A percentile compares a stretch with the other conserved stretches of the same genome.
Conservation (phyloP, 306 rosid species). For the Notholithocarpus densiflorus region DNA sequence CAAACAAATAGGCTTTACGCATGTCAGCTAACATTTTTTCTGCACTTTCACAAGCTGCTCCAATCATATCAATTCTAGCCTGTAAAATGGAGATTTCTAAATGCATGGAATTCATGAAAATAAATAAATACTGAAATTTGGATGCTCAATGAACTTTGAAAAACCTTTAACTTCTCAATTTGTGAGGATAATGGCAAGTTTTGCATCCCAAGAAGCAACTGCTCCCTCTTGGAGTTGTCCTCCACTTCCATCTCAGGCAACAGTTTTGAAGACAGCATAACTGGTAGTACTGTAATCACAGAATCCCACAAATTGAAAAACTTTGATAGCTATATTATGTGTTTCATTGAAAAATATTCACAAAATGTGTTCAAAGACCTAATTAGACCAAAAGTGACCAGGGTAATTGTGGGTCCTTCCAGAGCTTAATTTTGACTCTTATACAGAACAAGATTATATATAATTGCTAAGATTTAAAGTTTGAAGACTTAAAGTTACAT, state of each 20-base stretch:
- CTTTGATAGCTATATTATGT: not conserved
- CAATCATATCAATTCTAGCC: slow-evolving; percentile 87
- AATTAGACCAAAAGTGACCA: not conserved
- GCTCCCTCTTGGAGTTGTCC: slow-evolving; percentile 69
- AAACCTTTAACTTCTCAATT: slow-evolving; percentile 77
- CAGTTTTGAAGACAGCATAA: slow-evolving; percentile 81
- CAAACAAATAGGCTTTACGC: slow-evolving; percentile 85
- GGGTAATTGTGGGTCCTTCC: not conserved
- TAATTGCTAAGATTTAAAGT: too few relatives aligned
- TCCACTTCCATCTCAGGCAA: slow-evolving; percentile 93
- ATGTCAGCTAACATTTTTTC: slow-evolving; percentile 92
- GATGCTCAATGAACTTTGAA: slow-evolving; percentile 8
- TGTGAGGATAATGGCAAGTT: slow-evolving; percentile 67
- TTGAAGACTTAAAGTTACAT: too few relatives aligned
- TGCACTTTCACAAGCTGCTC: slow-evolving; percentile 90
- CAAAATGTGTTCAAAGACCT: not conserved
- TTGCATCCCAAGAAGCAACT: slow-evolving; percentile 82
- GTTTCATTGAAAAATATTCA: not conserved
- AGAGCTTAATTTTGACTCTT: not conserved
- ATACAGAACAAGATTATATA: too few relatives aligned
- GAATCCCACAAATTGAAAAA: not conserved
- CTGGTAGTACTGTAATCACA: slow-evolving; percentile 62
- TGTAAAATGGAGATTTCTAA: slow-evolving; percentile 25
- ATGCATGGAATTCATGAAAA: not conserved
- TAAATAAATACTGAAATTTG: slow-evolving; percentile 1